These are phyloP conservation scores for Spiromastix sp. DNA, from an alignment of 2,329 filamentous ascomycete genomes.

Conservation along the genomic window DNA sequence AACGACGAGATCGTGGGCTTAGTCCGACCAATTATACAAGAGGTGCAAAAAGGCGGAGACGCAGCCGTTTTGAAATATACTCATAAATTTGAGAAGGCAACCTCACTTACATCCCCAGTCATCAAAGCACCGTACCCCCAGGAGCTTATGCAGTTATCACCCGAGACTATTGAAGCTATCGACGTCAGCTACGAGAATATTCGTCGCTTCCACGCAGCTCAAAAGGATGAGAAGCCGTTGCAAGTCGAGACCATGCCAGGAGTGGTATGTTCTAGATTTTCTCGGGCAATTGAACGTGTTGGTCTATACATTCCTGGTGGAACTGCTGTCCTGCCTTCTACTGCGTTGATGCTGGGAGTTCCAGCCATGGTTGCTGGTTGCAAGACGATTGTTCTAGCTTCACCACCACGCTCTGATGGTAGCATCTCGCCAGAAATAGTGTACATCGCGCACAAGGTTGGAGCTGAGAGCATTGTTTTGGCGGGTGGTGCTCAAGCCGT, in stretches of 20 bases:
- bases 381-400: conserved; percentile 86
- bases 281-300: conserved; percentile 86
- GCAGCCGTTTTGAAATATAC: conserved; percentile 84
- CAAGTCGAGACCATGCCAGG: conserved; percentile 96
- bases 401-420: conserved; percentile 79
- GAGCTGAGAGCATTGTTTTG: conserved; percentile 89
- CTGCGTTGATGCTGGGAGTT: conserved; percentile 94
- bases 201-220: conserved; percentile 81
- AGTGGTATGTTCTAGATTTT: conserved; percentile 87
- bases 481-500: conserved; percentile 93
- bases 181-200: conserved; percentile 94
- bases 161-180: conserved; percentile 84
- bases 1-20: conserved; percentile 90
- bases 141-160: conserved; percentile 71
- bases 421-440: conserved; percentile 93
- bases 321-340: conserved; percentile 92
- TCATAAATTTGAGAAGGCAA: conserved; percentile 96
- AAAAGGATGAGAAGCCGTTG: conserved; percentile 72
- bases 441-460: conserved; percentile 93
- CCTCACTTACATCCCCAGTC: conserved; percentile 78
- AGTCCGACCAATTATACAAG: conserved; percentile 81
- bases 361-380: conserved; percentile 96
- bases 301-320: conserved; percentile 93
- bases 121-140: conserved; percentile 80
- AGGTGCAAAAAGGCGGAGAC: conserved; percentile 74